phyloP scores from a whole-genome alignment of 495 filamentous ascomycete genomes.

The Extremus antarcticus region DNA sequence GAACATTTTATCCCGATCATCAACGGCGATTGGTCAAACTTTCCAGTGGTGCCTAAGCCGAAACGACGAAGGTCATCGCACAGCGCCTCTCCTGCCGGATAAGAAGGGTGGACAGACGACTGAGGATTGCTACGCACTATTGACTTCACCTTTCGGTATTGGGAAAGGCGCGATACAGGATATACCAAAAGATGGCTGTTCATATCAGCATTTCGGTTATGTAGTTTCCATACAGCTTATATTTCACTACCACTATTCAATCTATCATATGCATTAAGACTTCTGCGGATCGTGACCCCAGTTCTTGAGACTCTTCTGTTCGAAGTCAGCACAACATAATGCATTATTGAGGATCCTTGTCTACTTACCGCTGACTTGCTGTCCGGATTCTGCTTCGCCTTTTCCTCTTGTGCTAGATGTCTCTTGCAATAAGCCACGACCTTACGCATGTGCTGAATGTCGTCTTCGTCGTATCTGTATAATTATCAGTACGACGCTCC shows the following conservation, averaged over 20 bases:
- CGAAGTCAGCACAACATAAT: not conserved
- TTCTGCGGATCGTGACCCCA: conserved; percentile 53
- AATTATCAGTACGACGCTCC: not conserved
- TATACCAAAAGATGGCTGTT: not conserved
- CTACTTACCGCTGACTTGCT: conserved; percentile 28
- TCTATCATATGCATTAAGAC: conserved; percentile 6
- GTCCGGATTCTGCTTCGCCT: conserved; percentile 44
- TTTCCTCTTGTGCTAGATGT: conserved; percentile 44
- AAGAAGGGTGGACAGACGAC: too few species aligned
- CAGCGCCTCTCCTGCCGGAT: too few species aligned
- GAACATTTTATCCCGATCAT: too few species aligned
- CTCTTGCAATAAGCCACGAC: conserved; percentile 55
- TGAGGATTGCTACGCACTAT: too few species aligned
- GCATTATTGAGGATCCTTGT: not conserved
- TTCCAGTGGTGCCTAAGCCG: too few species aligned
- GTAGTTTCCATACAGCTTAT: too few species aligned
- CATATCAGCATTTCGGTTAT: too few species aligned
- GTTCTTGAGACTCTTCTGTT: not conserved
- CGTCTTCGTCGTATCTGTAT: conserved; percentile 10
- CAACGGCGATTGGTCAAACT: too few species aligned
- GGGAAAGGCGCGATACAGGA: too few species aligned
- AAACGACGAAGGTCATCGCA: too few species aligned
- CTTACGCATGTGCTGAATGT: conserved; percentile 43
- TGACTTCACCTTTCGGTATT: too few species aligned
- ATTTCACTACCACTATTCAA: not conserved